Conservation (phyloP, 2,329 filamentous ascomycete genomes). For the Elsinoe arachidis region DNA sequence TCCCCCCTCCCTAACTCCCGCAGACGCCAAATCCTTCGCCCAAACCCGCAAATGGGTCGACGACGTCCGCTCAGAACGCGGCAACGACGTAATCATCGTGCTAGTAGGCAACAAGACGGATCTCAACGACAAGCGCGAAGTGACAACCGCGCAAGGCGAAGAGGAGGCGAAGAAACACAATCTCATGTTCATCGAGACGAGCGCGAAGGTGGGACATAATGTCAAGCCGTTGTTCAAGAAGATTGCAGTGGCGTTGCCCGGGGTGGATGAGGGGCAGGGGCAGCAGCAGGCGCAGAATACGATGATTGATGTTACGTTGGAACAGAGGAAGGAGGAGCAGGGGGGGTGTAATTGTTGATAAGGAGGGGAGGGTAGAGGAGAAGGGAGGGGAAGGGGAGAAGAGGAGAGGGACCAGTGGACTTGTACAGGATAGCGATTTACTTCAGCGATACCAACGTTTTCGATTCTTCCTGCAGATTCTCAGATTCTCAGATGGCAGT, state of each 20-base stretch:
- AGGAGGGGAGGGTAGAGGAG: neutral
- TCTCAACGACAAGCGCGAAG: slow-evolving; percentile 94
- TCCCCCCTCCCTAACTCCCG: slow-evolving; percentile 13
- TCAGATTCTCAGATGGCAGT: too few relatives aligned
- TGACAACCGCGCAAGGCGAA: slow-evolving; percentile 91
- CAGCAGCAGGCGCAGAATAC: slow-evolving; percentile 72
- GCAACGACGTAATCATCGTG: slow-evolving; percentile 98
- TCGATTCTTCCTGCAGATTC: neutral
- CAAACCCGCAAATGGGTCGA: slow-evolving; percentile 99
- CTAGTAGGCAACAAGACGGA: slow-evolving; percentile 99
- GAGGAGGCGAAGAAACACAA: slow-evolving; percentile 98
- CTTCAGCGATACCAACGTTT: neutral
- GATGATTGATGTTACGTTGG: slow-evolving; percentile 29
- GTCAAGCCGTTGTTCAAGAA: slow-evolving; percentile 95
- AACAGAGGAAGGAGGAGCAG: slow-evolving; percentile 7
- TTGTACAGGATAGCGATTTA: slow-evolving; percentile 9
- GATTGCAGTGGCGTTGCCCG: slow-evolving; percentile 94
- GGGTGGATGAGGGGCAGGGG: slow-evolving; percentile 79
- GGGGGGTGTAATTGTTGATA: slow-evolving; percentile 10
- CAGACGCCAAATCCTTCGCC: slow-evolving; percentile 90
- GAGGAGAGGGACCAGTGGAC: neutral
- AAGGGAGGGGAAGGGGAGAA: neutral
- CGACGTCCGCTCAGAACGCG: slow-evolving; percentile 89
- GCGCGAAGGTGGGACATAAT: slow-evolving; percentile 94
- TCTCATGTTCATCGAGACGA: slow-evolving; percentile 98